phyloP scores from a whole-genome alignment of 352 stramenopile species.

The Phytophthora syringae region DNA sequence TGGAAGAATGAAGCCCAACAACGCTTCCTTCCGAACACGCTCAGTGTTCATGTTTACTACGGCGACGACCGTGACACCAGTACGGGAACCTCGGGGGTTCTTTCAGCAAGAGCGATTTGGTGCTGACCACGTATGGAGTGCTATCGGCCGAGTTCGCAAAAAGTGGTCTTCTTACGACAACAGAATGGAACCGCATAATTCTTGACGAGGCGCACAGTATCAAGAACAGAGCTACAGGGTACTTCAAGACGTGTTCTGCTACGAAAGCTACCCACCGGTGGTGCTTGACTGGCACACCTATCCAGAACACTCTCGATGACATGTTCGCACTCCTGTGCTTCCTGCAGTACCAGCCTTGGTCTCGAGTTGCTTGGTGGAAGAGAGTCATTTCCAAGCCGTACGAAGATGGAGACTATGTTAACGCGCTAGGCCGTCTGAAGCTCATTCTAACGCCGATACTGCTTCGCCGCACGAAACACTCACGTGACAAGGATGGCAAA shows the following conservation, averaged over 20 bases:
- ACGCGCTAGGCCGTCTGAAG: conserved; percentile 67
- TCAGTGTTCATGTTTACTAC: conserved; percentile 76
- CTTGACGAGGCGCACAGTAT: conserved; percentile 93
- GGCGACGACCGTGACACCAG: conserved; percentile 56
- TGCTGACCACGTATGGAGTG: conserved; percentile 88
- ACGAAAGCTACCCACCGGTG: conserved; percentile 76
- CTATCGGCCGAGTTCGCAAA: conserved; percentile 76
- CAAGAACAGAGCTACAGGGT: conserved; percentile 85
- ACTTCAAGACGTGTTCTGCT: conserved; percentile 68
- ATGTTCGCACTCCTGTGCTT: conserved; percentile 89
- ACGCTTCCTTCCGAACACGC: conserved; percentile 57
- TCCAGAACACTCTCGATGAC: conserved; percentile 91
- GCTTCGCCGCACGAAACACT: conserved; percentile 88
- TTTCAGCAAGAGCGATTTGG: conserved; percentile 63
- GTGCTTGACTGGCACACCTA: conserved; percentile 91
- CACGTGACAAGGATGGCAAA: conserved; percentile 64
- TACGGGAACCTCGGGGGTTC: conserved; percentile 9
- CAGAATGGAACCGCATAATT: conserved; percentile 87
- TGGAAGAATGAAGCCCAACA: conserved; percentile 88
- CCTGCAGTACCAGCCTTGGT: conserved; percentile 88
- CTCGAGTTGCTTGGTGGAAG: conserved; percentile 82
- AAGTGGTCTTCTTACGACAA: conserved; percentile 41
- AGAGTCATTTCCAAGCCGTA: conserved; percentile 82
- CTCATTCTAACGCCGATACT: conserved; percentile 76
- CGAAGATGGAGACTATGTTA: conserved; percentile 69